These are phyloP conservation scores for Phytophthora hybrid DNA, from an alignment of 352 stramenopile genomes.

Conservation along the genomic window DNA sequence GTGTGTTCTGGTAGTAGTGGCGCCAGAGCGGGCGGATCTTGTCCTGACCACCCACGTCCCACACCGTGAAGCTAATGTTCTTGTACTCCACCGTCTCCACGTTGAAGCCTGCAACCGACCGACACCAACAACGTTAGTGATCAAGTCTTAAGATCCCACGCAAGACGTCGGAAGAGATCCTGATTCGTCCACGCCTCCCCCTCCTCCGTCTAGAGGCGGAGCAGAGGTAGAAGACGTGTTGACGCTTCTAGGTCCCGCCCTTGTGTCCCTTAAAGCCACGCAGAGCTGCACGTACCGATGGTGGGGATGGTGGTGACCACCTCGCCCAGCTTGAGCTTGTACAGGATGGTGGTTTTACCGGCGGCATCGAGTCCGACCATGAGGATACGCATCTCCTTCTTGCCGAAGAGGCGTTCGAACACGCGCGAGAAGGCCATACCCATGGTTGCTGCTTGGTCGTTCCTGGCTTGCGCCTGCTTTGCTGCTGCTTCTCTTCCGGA, in stretches of 20 bases:
- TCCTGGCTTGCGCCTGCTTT: slow-evolving; percentile 20
- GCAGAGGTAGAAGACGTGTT: neutral
- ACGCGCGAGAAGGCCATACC: slow-evolving; percentile 97
- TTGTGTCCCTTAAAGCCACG: neutral
- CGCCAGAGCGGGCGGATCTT: slow-evolving; percentile 99
- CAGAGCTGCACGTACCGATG: slow-evolving; percentile 89
- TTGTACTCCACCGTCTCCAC: slow-evolving; percentile 99
- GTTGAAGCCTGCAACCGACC: slow-evolving; percentile 93
- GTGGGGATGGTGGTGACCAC: slow-evolving; percentile 98
- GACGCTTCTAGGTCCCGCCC: neutral
- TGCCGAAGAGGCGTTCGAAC: slow-evolving; percentile 98
- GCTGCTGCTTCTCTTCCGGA: slow-evolving; percentile 35
- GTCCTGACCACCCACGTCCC: slow-evolving; percentile 99
- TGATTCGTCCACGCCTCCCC: neutral
- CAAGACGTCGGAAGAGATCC: neutral
- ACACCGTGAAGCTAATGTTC: slow-evolving; percentile 99
- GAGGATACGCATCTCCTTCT: slow-evolving; percentile 99
- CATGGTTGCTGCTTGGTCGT: slow-evolving; percentile 85
- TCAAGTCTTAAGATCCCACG: neutral
- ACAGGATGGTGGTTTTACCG: slow-evolving; percentile 99
- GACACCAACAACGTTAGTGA: slow-evolving; percentile 8
- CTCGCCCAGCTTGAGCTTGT: slow-evolving; percentile 92
- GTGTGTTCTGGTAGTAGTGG: slow-evolving; percentile 99
- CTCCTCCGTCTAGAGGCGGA: neutral
- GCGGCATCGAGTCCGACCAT: slow-evolving; percentile 99